These are phyloP conservation scores for Trichoderma erinaceum DNA, from an alignment of 495 filamentous ascomycete genomes.

Conservation along the genomic window DNA sequence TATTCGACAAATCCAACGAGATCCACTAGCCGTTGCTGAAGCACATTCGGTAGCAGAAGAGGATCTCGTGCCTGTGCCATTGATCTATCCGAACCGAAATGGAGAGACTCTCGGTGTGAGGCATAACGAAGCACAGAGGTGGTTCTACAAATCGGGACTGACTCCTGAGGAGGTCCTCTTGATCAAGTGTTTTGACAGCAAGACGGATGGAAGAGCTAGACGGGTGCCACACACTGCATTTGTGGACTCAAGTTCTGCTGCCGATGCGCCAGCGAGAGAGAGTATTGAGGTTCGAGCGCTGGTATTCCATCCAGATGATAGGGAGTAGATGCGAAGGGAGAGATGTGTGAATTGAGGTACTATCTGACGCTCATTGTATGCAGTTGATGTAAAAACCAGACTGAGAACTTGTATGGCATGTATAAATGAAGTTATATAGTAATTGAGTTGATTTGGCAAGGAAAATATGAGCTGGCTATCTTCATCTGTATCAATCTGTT, in stretches of 20 bases:
- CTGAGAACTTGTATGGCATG: neutral
- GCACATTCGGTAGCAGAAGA: slow-evolving; percentile 53
- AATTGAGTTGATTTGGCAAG: too few relatives aligned
- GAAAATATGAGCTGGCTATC: too few relatives aligned
- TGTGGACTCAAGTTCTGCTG: slow-evolving; percentile 36
- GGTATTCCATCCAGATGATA: slow-evolving; percentile 41
- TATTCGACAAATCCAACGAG: slow-evolving; percentile 55
- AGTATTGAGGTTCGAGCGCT: slow-evolving; percentile 59
- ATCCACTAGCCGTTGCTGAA: slow-evolving; percentile 59
- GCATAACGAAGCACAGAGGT: slow-evolving; percentile 52
- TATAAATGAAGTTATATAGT: too few relatives aligned
- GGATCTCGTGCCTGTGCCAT: slow-evolving; percentile 62
- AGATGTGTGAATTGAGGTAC: neutral
- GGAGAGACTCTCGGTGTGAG: slow-evolving; percentile 69
- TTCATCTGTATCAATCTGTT: too few relatives aligned
- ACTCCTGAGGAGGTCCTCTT: slow-evolving; percentile 55
- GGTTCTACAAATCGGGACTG: slow-evolving; percentile 74
- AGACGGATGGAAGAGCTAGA: slow-evolving; percentile 52
- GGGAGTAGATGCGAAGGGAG: slow-evolving; percentile 20
- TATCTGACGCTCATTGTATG: neutral
- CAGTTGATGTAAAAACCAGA: neutral
- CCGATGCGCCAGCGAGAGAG: slow-evolving; percentile 38
- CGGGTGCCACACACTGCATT: slow-evolving; percentile 63
- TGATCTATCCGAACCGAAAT: slow-evolving; percentile 65
- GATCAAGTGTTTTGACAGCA: slow-evolving; percentile 68